These are phyloP conservation scores for Myrica gale DNA, from an alignment of 306 rosid species.

Conservation along the genomic window DNA sequence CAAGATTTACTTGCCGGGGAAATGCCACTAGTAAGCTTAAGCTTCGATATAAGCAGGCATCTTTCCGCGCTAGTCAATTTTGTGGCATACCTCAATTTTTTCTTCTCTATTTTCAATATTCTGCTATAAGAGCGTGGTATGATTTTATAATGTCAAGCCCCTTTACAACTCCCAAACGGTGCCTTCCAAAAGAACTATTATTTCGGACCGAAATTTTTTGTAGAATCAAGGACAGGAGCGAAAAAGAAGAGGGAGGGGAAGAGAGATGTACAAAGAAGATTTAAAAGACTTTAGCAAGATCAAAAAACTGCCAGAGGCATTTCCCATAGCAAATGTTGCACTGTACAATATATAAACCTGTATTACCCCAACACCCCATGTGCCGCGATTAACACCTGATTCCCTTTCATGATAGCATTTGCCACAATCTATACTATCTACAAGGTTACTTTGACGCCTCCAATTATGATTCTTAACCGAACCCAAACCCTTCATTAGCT, in stretches of 20 bases:
- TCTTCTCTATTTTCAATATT: too few species aligned
- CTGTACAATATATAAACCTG: slow-evolving; percentile 81
- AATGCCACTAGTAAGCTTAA: too few species aligned
- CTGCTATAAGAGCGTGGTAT: too few species aligned
- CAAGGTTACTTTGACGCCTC: slow-evolving; percentile 27
- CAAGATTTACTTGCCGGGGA: too few species aligned
- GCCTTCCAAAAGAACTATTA: too few species aligned
- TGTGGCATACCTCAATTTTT: too few species aligned
- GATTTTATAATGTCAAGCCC: too few species aligned
- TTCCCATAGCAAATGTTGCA: slow-evolving; percentile 59
- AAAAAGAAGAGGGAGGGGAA: background rate
- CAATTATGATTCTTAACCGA: slow-evolving; percentile 50
- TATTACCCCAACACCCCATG: slow-evolving; percentile 45
- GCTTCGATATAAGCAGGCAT: too few species aligned
- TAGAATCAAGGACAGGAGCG: too few species aligned
- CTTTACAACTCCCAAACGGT: too few species aligned
- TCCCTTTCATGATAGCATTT: slow-evolving; percentile 40
- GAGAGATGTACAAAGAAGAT: background rate
- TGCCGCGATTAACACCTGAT: slow-evolving; percentile 54
- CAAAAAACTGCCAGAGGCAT: slow-evolving; percentile 72
- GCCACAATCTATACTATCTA: slow-evolving; percentile 49
- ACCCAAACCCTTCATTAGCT: slow-evolving; percentile 94
- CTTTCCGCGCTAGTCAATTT: too few species aligned
- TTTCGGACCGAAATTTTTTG: too few species aligned
- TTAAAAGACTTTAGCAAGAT: slow-evolving; percentile 17